Base-by-base conservation (phyloP, 2,329 filamentous ascomycete genomes). In the Trichophyton simii region DNA sequence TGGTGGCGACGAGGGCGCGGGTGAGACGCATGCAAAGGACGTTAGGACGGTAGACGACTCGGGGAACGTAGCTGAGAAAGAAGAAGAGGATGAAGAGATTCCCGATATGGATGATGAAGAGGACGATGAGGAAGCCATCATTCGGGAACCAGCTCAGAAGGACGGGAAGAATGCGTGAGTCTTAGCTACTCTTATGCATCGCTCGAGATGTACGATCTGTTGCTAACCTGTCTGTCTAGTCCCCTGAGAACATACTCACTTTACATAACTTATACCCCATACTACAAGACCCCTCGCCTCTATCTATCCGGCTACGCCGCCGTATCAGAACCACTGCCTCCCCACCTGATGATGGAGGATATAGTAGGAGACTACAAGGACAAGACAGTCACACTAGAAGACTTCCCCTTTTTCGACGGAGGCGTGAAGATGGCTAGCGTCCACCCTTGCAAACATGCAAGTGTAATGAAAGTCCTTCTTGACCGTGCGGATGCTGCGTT, bases 91-190 rank as follows among this genome's bases (percentile, higher is more conserved):
- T 3, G 84, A 86, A 52, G 92, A 96, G 69, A 96, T 97, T 64
- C 92, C 91, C 0, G 92, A 97, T 71, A 97, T 97, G 91, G 94
- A 97, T 71, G 94, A 97, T 65, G 92, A 97, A 62, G 92, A 90
- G 64, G 88, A 97, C 66, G 86, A 88, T 63, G 91, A 95, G 64
- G 91, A 97, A 75, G 94, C 94, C 52, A 97, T 99, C 71, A 97
- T 97, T 69, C 82, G 88, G 11, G 91, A 95, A 68, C 80, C 84
- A 8, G 75, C 73, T 59, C 77, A 76, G 34, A 67, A 69, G 60
- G 75, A 73, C 18, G 77, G 76, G n/a, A 78, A 78, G 3, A 79
- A 79, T 64, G 79, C 80, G 83, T 86, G 71, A 71, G 82, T 58
- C 20, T 9, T 34, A 6, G 1, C 7, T 18, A 11, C 9, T 36